Evolutionary conservation across 2,329 filamentous ascomycete genomes (phyloP), one percentile per base, ranked within the genome.

Genomic region (Colletotrichum trifolii): DNA sequence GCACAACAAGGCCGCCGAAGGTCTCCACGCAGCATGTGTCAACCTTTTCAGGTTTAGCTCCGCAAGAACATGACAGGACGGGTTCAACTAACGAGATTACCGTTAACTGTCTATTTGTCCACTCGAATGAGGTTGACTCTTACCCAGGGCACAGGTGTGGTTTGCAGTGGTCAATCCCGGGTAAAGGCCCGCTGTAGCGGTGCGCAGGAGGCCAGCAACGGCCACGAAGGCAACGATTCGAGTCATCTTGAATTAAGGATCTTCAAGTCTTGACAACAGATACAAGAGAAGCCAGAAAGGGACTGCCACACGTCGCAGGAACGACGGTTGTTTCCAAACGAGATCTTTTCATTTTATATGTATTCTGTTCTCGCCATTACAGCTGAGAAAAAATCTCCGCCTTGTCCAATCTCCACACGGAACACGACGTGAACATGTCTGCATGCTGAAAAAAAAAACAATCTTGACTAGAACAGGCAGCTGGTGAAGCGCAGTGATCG

Each of bases 21-120:
- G 88, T 90, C 77, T 91, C 88, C 13, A 81, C 81, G 70, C 88
- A 91, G 80, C 88, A 91, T 1, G 84, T 84, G 71, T 91, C 87
- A 39, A 86, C 83, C 57, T 78, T 73, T 39, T 70, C 75, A 1
- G 78, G 79, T 33, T 76, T 74, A 6, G 82, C 84, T 2, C 75
- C 72, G 17, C 75, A 69, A 1, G 83, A 85, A 75, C 85, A 87
- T 2, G 85, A 87, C 38, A 84, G 76, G 12, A 77, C 68, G 1
- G 74, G 72, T 25, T 71, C 63, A 48, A 67, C 73, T 76, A 68
- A 25, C 25, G 25, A 25, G 25, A 7, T 64, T 35, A 34, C 43
- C n/a, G 11, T 15, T 2, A 8, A 25, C n/a, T 36, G 60, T 59
- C 54, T 64, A 25, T 46, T 39, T 13, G n/a, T 13, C 10, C 34